A percentile compares a stretch with the other conserved stretches of the same genome.
phyloP scores from a whole-genome alignment of 805 yeast genomes.

The Zygoascus flipseniorum region DNA sequence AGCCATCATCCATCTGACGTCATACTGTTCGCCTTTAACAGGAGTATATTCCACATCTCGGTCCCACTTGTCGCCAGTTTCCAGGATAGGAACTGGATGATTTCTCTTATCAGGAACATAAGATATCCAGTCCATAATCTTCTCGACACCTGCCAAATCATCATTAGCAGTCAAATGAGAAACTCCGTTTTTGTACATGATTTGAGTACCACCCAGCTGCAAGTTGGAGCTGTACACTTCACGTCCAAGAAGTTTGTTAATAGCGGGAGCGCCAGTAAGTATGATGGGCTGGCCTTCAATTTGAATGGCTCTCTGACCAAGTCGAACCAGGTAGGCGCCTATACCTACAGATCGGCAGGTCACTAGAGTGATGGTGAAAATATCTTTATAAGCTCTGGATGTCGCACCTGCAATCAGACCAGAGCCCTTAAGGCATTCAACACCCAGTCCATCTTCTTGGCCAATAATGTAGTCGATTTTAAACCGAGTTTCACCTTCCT shows the following conservation, averaged over 20 bases:
- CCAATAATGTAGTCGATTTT: constrained; percentile 83
- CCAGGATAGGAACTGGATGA: constrained; percentile 83
- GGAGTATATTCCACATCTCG: constrained; percentile 83
- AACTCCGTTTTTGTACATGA: constrained; percentile 97
- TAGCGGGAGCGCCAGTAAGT: constrained; percentile 98
- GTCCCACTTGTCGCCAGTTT: constrained; percentile 78
- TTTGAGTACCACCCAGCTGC: constrained; percentile 98
- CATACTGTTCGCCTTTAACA: constrained; percentile 61
- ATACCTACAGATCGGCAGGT: constrained; percentile 99
- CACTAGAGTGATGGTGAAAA: constrained; percentile 93
- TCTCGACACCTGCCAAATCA: constrained; percentile 92
- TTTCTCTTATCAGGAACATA: constrained; percentile 88
- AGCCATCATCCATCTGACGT: constrained; percentile 89
- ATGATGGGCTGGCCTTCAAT: constrained; percentile 98
- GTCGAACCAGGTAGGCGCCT: constrained; percentile 96
- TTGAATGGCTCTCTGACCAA: constrained; percentile 98
- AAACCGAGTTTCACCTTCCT: constrained; percentile 74
- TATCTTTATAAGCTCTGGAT: constrained; percentile 93
- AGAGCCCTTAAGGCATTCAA: constrained; percentile 95
- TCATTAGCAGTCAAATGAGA: constrained; percentile 96
- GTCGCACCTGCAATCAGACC: constrained; percentile 99
- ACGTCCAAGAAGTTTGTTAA: constrained; percentile 91
- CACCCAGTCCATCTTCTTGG: constrained; percentile 95
- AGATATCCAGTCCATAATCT: constrained; percentile 92
- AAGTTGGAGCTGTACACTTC: constrained; percentile 95